phyloP scores from a whole-genome alignment of 1,284 basidiomycete genomes.

The Gomphus bonarii region DNA sequence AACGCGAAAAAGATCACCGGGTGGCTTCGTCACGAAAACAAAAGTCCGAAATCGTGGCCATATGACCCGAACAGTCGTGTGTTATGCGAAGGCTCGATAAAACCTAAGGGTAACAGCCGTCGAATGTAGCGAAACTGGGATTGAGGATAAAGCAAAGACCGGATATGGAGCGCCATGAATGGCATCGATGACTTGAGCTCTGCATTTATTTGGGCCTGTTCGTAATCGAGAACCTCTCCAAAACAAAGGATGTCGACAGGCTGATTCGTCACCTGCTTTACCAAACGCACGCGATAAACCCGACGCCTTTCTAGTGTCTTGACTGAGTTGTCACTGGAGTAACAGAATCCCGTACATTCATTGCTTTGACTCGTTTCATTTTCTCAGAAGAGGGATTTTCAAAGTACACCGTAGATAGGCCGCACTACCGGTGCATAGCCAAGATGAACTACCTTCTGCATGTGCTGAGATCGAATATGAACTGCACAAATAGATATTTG shows the following conservation, averaged over 20 bases:
- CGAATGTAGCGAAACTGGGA: not conserved
- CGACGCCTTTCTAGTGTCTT: constrained; percentile 1
- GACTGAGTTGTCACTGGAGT: not conserved
- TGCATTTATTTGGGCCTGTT: not conserved
- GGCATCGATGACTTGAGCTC: not conserved
- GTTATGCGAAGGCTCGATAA: not conserved
- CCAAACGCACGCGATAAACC: not conserved
- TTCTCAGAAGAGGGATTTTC: not conserved
- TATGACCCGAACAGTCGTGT: not conserved
- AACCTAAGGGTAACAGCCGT: not conserved
- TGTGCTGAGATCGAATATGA: not conserved
- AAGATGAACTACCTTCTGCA: not conserved
- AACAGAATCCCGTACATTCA: not conserved
- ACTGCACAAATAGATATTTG: not conserved
- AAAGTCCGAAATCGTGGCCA: not conserved
- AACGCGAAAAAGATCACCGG: constrained; percentile 2
- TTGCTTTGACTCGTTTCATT: not conserved
- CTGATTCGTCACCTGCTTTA: not conserved
- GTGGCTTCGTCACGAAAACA: not conserved
- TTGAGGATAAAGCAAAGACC: not conserved
- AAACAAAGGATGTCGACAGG: not conserved
- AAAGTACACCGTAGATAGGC: not conserved
- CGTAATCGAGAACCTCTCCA: not conserved
- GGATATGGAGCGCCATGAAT: not conserved
- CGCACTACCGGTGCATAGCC: not conserved